Evolutionary conservation across 345 rosid genomes (phyloP).

Genomic region (Rhodamnia rubescens): DNA sequence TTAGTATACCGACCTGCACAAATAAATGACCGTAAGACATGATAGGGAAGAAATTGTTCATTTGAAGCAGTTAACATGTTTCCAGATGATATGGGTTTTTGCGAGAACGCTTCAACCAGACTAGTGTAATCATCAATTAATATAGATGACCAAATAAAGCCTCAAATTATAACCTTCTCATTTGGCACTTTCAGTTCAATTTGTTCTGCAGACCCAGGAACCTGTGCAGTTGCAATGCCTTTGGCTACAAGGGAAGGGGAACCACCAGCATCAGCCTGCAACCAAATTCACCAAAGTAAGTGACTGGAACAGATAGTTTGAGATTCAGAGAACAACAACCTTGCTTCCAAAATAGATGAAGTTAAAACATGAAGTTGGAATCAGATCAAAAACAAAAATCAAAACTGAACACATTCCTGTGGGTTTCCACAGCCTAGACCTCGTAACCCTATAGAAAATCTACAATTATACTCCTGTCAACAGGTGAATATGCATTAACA

Average conservation of each 20-base stretch:
- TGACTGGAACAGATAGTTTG: not conserved
- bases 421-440: not conserved
- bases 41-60: not conserved
- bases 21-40: not conserved
- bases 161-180: constrained; percentile 52
- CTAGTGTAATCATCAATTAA: not conserved
- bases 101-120: not conserved
- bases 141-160: not conserved
- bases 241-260: constrained; percentile 77
- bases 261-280: constrained; percentile 93
- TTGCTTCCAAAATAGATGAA: not conserved
- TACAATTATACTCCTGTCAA: not conserved
- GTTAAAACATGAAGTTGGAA: not conserved
- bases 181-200: constrained; percentile 84
- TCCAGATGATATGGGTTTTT: not conserved
- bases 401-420: not conserved
- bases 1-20: constrained; percentile 75
- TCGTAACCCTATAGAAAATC: not conserved
- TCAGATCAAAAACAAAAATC: not conserved
- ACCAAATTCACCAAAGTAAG: not conserved
- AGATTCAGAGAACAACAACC: not conserved
- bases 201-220: constrained; percentile 46
- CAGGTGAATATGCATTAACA: not conserved
- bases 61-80: not conserved
- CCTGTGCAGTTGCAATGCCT: constrained; percentile 52